Percentiles rank a stretch among this genome's conserved stretches.
These are phyloP conservation scores for Astrocystis sublimbata DNA, from an alignment of 495 filamentous ascomycete species.

Conservation along the genomic window DNA sequence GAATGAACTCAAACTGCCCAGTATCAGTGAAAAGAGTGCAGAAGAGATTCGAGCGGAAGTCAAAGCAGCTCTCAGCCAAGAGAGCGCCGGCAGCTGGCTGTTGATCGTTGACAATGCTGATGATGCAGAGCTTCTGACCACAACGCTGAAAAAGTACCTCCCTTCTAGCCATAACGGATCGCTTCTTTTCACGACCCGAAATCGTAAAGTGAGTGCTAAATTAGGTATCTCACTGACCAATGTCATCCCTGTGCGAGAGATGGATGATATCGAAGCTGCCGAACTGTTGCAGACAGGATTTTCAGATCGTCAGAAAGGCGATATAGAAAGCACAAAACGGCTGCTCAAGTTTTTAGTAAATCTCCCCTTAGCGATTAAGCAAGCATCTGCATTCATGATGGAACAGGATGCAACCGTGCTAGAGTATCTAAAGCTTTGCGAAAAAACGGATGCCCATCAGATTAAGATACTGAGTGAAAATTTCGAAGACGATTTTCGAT, in stretches of 20 bases:
- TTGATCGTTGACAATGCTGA: constrained; percentile 55
- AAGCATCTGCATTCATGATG: constrained; percentile 51
- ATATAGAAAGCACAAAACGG: not conserved
- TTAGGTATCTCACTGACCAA: constrained; percentile 9
- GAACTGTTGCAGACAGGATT: constrained; percentile 21
- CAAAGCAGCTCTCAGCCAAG: constrained; percentile 34
- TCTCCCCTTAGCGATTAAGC: constrained; percentile 49
- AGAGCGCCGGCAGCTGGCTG: constrained; percentile 45
- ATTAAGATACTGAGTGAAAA: constrained; percentile 26
- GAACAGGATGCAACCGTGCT: constrained; percentile 23
- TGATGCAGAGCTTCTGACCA: constrained; percentile 35
- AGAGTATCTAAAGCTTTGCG: constrained; percentile 34
- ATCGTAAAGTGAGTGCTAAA: constrained; percentile 26
- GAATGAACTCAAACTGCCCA: constrained; percentile 25
- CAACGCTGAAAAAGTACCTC: constrained; percentile 29
- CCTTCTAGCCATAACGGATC: constrained; percentile 39
- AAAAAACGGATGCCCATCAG: constrained; percentile 18
- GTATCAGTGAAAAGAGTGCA: constrained; percentile 32
- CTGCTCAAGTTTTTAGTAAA: constrained; percentile 41
- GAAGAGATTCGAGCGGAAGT: constrained; percentile 39
- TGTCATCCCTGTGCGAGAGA: constrained; percentile 27
- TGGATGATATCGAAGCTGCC: constrained; percentile 30
- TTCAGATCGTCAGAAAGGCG: constrained; percentile 13
- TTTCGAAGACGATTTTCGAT: too few relatives aligned
- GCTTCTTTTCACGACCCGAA: constrained; percentile 46